These are phyloP conservation scores for Termitomyces sp. DNA, from an alignment of 768 basidiomycete genomes.

Conservation along the genomic window DNA sequence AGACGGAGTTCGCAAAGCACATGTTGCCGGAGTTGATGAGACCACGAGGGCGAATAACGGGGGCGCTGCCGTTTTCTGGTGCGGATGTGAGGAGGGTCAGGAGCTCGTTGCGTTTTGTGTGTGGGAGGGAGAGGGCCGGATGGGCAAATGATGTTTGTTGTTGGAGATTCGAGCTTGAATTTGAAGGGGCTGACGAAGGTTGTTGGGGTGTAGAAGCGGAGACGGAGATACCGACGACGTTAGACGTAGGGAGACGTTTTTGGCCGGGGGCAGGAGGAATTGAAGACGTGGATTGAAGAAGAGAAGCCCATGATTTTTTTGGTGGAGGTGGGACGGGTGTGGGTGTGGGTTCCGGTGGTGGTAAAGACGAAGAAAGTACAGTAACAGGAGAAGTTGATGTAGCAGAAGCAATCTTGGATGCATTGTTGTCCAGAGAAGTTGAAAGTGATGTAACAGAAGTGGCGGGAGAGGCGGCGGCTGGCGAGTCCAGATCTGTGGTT, in stretches of 20 bases:
- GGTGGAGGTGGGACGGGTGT: slow-evolving; percentile 29
- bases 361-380: slow-evolving; percentile 7
- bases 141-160: slow-evolving; percentile 23
- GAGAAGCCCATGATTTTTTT: slow-evolving; percentile 80
- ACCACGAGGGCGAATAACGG: slow-evolving; percentile 64
- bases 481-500: slow-evolving; percentile 48
- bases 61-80: slow-evolving; percentile 1
- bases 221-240: slow-evolving; percentile 73
- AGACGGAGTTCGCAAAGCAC: slow-evolving; percentile 95
- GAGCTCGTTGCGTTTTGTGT: slow-evolving; percentile 43
- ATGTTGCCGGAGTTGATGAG: slow-evolving; percentile 94
- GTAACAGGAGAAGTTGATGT: slow-evolving; percentile 2
- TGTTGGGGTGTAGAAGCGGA: slow-evolving; percentile 42
- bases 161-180: slow-evolving; percentile 17
- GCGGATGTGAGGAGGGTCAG: slow-evolving; percentile 51
- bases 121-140: slow-evolving; percentile 19
- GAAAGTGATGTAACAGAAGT: slow-evolving; percentile 49
- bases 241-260: slow-evolving; percentile 62
- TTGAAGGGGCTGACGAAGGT: slow-evolving; percentile 21
- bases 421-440: slow-evolving; percentile 37
- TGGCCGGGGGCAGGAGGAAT: slow-evolving; percentile 34
- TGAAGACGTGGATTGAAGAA: slow-evolving; percentile 49
- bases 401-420: slow-evolving; percentile 7
- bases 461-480: slow-evolving; percentile 54
- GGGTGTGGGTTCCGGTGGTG: slow-evolving; percentile 8